Conservation (phyloP, 1,284 basidiomycete species). For the Ustilago vetiveriae region DNA sequence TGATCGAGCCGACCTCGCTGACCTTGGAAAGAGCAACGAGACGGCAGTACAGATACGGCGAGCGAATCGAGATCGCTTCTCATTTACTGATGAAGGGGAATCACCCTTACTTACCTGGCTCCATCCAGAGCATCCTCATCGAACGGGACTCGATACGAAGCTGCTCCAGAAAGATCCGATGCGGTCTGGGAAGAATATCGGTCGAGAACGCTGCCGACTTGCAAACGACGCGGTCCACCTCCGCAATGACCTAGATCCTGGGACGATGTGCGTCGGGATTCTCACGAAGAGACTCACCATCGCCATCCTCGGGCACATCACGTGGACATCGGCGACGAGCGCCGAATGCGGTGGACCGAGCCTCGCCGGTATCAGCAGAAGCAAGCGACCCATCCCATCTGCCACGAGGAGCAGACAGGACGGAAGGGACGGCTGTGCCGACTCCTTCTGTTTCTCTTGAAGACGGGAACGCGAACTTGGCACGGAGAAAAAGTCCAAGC, state of each 20-base stretch:
- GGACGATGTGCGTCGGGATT: constrained; percentile 48
- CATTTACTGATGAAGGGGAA: no score
- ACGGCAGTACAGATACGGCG: constrained; percentile 1
- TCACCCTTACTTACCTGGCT: constrained; percentile 24
- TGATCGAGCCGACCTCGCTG: no score
- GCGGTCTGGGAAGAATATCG: constrained; percentile 23
- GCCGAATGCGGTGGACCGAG: constrained; percentile 31
- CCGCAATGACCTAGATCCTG: constrained; percentile 46
- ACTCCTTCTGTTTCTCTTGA: constrained; percentile 47
- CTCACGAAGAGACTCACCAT: constrained; percentile 50
- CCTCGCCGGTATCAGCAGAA: constrained; percentile 48
- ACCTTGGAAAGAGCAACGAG: constrained; percentile 3
- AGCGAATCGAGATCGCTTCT: no score
- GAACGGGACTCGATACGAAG: no score
- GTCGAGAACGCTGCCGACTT: constrained; percentile 53
- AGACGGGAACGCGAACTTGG: constrained; percentile 60
- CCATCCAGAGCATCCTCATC: not conserved
- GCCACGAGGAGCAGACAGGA: constrained; percentile 35
- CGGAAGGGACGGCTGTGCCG: constrained; percentile 30
- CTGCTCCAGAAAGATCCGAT: not conserved
- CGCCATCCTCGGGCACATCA: constrained; percentile 39
- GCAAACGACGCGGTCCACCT: constrained; percentile 47
- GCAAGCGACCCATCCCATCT: constrained; percentile 32
- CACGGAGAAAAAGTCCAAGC: constrained; percentile 53
- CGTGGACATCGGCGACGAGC: constrained; percentile 20